These are phyloP conservation scores for Termitomyces eurrhizus DNA, from an alignment of 768 basidiomycete species.

Conservation along the genomic window DNA sequence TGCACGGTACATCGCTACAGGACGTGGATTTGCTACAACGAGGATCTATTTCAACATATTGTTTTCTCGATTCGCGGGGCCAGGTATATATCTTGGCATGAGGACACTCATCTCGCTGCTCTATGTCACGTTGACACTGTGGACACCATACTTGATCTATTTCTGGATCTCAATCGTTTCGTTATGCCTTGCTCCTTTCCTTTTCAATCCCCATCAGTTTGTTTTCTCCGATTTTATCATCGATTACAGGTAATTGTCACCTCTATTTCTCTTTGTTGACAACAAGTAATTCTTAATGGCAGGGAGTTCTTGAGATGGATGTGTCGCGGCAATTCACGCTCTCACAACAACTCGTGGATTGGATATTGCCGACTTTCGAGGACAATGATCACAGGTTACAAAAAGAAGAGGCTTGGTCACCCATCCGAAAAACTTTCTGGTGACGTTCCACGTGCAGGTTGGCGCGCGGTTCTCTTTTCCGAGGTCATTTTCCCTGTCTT, in stretches of 20 bases:
- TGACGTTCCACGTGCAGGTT: constrained; percentile 90
- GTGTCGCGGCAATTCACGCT: constrained; percentile 96
- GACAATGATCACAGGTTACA: constrained; percentile 99
- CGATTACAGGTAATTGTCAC: constrained; percentile 68
- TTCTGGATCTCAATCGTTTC: constrained; percentile 96
- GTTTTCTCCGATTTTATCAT: constrained; percentile 95
- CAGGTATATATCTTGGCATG: constrained; percentile 97
- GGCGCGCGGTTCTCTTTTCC: constrained; percentile 86
- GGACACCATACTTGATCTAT: constrained; percentile 92
- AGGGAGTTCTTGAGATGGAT: constrained; percentile 99
- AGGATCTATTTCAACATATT: constrained; percentile 92
- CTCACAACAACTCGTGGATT: constrained; percentile 98
- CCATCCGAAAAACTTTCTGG: constrained; percentile 97
- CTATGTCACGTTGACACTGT: constrained; percentile 89
- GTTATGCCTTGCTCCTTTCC: constrained; percentile 91
- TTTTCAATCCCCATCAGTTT: constrained; percentile 99
- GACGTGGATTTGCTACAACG: constrained; percentile 97
- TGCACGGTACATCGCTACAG: constrained; percentile 97
- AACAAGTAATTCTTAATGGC: constrained; percentile 14
- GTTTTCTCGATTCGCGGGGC: constrained; percentile 97
- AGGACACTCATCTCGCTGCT: constrained; percentile 88
- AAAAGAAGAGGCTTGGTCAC: constrained; percentile 94
- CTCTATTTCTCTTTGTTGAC: not conserved
- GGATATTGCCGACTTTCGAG: constrained; percentile 98
- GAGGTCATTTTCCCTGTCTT: constrained; percentile 84